Evolutionary conservation across 805 yeast genomes (phyloP), one percentile per base, ranked within the genome.

Genomic region (Brettanomyces anomalus): DNA sequence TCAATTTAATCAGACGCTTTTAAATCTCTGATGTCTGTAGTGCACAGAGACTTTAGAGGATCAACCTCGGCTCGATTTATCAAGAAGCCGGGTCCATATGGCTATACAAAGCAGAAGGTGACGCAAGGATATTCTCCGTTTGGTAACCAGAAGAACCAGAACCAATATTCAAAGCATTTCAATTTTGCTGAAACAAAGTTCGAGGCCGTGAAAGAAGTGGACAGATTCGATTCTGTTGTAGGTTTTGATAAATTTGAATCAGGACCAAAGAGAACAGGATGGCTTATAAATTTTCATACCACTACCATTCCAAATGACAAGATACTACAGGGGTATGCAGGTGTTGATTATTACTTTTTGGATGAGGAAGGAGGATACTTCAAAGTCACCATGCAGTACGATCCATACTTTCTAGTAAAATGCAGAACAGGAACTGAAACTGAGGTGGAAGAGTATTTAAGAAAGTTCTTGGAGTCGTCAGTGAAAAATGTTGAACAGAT

Each of bases 281-380:
- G 98, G 98, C 67, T 93, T 43, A 75, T 83, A 35, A 94, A 93
- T 56, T 87, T 93, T 93, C 98, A 90, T 65, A 77, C 95, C 2
- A 85, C 95, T 1, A 69, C 84, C 1, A 60, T 84, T 3, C 76
- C 82, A 3, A 71, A 76, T 11, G 76, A 74, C 4, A 80, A 77
- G 28, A 66, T 69, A 36, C 53, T 71, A 10, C 68, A 75, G n/a
- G 96, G 95, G 8, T 68, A 75, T 31, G 76, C 96, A 0, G 98
- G 90, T 3, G 96, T 90, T 3, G 97, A 93, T 53, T 88, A 83
- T 61, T 94, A 94, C 58, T 93, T 94, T 53, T 64, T 93, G 6
- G 97, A 89, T 59, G 96, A 86, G 54, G 97, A 89, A 59, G 99
- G 99, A 39, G 98, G 97, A 5, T 78, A 85, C 36, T 93, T 94